Evolutionary conservation across 495 filamentous ascomycete genomes (phyloP), one percentile per base, ranked within the genome.

Genomic region (Darksidea phi): DNA sequence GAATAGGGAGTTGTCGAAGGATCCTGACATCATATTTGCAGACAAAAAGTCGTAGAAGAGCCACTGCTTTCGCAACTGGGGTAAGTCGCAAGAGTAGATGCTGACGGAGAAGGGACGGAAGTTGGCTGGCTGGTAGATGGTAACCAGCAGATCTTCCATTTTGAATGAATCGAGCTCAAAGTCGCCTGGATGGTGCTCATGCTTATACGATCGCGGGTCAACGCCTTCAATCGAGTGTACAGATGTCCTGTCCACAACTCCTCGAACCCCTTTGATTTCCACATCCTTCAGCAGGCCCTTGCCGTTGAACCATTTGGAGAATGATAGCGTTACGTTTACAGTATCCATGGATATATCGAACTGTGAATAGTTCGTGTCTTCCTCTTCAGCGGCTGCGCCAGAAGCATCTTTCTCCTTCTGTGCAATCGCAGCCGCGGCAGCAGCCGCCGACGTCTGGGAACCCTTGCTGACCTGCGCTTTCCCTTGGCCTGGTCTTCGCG

Each of bases 151-250:
- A 72, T 98, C 95, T 64, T 95, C 89, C 80, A 98, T 82, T 72
- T 92, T 96, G 80, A 97, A 98, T 21, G 86, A 86, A 64, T 96
- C 90, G 48, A 98, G 88, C 72, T 97, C 94, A 64, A 98, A 98
- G 69, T 98, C 94, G 18, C 94, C 94, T 0, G 90, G 88, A 26
- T 87, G 78, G 71, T 97, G 94, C 67, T 92, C 86, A 69, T 94
- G 89, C 37, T 88, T 85, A 71, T 90, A 95, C 7, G 84, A 86
- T 60, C 89, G 81, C n/a, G 95, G 94, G 68, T 97, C 92, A 28
- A 89, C 74, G 56, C 87, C 84, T 13, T 75, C 77, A 5, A 80
- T 76, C 83, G 88, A 91, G 53, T 79, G 76, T 15, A 98, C 85
- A 36, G 84, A 84, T 2, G 90, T 92, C 61, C 93, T 83, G 72